A percentile compares a stretch with the other conserved stretches of the same genome.
Conservation (phyloP, 257 asterid species). For the Rauvolfia tetraphylla region DNA sequence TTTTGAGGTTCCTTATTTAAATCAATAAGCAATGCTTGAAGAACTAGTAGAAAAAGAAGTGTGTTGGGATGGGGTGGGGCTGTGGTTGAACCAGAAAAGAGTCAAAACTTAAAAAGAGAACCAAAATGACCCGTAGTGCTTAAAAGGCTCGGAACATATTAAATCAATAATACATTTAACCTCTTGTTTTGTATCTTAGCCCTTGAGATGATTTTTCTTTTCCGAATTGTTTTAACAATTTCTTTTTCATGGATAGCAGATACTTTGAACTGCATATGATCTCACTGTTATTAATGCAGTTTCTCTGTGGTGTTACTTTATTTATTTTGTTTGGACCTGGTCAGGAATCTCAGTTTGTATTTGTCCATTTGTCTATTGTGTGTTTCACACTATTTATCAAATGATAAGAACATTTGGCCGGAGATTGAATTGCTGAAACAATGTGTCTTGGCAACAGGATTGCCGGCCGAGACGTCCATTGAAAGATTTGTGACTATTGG, state of each 20-base stretch:
- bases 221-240: background rate
- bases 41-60: too few species aligned
- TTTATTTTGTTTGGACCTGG: background rate
- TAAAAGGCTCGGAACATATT: too few species aligned
- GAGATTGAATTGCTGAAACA: constrained; percentile 6
- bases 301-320: background rate
- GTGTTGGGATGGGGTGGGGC: too few species aligned
- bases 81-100: too few species aligned
- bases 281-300: background rate
- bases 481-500: constrained; percentile 90
- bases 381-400: background rate
- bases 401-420: background rate
- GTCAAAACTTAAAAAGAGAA: too few species aligned
- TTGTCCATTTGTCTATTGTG: background rate
- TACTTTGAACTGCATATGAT: background rate
- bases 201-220: too few species aligned
- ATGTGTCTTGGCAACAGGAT: constrained; percentile 44
- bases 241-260: background rate
- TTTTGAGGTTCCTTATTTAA: too few species aligned
- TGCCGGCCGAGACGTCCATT: constrained; percentile 82
- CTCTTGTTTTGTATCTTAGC: too few species aligned
- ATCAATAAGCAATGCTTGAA: too few species aligned
- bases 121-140: background rate
- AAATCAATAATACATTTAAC: too few species aligned
- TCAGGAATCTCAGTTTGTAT: background rate